A percentile compares a stretch with the other conserved stretches of the same genome.
Evolutionary conservation across 2,329 filamentous ascomycete species (phyloP).

Genomic region (Mycosphaerella sp.): DNA sequence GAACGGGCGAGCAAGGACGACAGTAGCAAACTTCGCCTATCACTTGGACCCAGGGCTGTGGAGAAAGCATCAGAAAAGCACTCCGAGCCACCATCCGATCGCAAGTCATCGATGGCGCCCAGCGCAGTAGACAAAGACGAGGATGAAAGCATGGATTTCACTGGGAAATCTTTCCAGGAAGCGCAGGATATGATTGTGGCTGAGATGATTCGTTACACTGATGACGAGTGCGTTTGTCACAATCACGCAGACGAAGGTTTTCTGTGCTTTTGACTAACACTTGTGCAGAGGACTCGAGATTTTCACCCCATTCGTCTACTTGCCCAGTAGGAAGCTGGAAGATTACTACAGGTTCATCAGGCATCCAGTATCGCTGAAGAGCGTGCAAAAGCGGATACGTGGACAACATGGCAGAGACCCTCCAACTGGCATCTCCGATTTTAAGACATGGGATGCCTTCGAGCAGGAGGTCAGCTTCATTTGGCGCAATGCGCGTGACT

Average conservation of each 20-base stretch:
- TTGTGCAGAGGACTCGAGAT: constrained; percentile 57
- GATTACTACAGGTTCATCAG: constrained; percentile 84
- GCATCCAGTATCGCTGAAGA: constrained; percentile 71
- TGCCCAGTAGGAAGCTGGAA: constrained; percentile 67
- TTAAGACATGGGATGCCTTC: constrained; percentile 76
- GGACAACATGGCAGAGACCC: constrained; percentile 64
- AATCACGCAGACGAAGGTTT: not conserved
- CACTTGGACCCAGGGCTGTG: constrained; percentile 20
- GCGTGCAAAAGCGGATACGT: constrained; percentile 68
- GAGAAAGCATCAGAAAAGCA: constrained; percentile 25
- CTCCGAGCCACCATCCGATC: constrained; percentile 27
- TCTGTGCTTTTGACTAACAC: constrained; percentile 3
- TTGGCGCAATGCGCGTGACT: constrained; percentile 81
- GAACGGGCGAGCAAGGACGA: constrained; percentile 20
- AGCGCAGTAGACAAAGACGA: constrained; percentile 21
- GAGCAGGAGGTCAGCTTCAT: constrained; percentile 73
- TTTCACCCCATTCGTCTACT: constrained; percentile 66
- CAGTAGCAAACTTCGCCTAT: constrained; percentile 18
- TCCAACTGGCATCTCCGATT: constrained; percentile 56
- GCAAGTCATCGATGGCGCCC: constrained; percentile 29
- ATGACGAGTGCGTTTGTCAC: constrained; percentile 52
- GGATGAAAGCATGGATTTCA: constrained; percentile 47
- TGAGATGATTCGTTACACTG: constrained; percentile 61
- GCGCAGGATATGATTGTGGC: constrained; percentile 80
- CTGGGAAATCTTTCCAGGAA: constrained; percentile 70